phyloP scores from a whole-genome alignment of 139 green algal genomes.

The Coccomyxa sp. region DNA sequence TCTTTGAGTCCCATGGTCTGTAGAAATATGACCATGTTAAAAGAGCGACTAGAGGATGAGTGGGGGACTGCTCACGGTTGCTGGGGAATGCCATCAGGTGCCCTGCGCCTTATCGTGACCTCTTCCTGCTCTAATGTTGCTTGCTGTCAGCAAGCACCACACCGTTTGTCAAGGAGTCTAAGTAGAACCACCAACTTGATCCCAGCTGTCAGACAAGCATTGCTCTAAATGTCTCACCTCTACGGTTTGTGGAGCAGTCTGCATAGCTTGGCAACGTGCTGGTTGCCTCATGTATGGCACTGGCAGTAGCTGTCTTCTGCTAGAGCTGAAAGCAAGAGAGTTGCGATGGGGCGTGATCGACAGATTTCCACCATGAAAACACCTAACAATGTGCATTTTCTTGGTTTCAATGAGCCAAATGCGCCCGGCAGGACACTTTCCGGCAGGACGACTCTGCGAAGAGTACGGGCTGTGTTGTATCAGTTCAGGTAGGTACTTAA shows the following conservation, averaged over 20 bases:
- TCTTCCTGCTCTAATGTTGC: slow-evolving; percentile 11
- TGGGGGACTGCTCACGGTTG: slow-evolving; percentile 6
- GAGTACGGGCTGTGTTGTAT: no score
- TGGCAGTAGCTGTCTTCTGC: no score
- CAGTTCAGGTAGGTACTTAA: no score
- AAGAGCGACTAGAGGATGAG: background rate
- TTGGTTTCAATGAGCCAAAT: no score
- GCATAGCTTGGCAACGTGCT: background rate
- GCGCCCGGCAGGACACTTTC: no score
- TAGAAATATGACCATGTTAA: background rate
- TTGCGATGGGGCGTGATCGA: no score
- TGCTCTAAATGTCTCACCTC: no score
- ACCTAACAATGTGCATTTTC: no score
- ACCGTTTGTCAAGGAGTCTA: background rate
- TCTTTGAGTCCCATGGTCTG: background rate
- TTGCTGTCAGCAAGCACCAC: background rate
- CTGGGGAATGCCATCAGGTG: slow-evolving; percentile 49
- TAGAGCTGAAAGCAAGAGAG: no score
- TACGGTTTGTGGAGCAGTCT: background rate
- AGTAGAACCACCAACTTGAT: background rate
- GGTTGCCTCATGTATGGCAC: background rate
- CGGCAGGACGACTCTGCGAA: no score
- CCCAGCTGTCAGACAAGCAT: background rate
- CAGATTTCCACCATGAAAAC: no score
- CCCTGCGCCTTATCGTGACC: slow-evolving; percentile 66